Conservation (phyloP, 495 filamentous ascomycete genomes). For the Tuber magnatum region DNA sequence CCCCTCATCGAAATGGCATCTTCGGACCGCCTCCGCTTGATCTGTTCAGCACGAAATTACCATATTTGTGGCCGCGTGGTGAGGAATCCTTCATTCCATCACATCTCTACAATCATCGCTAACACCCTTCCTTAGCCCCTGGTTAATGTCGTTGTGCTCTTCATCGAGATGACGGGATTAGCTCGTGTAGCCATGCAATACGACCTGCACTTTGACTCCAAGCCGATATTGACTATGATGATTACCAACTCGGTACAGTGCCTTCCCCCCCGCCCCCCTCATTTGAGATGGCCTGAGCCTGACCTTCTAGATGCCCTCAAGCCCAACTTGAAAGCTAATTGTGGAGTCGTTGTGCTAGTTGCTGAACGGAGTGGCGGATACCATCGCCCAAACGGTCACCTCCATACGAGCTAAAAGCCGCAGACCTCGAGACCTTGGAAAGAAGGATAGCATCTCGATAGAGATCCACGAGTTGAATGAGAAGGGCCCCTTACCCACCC, state of each 20-base stretch:
- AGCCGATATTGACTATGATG: constrained; percentile 88
- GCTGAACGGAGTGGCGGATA: constrained; percentile 88
- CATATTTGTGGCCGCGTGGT: constrained; percentile 77
- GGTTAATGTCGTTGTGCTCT: constrained; percentile 28
- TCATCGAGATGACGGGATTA: constrained; percentile 21
- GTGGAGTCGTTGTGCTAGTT: constrained; percentile 46
- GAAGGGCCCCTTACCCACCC: constrained; percentile 67
- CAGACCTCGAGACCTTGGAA: constrained; percentile 42
- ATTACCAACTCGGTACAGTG: constrained; percentile 81
- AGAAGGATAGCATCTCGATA: constrained; percentile 67
- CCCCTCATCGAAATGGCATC: not conserved
- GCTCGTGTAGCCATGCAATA: constrained; percentile 47
- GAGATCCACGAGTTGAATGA: constrained; percentile 87
- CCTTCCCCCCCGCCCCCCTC: too few relatives aligned
- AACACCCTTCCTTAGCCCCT: constrained; percentile 51
- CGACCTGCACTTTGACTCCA: constrained; percentile 73
- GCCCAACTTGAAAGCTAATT: not conserved
- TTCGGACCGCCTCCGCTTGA: constrained; percentile 45
- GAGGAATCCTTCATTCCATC: constrained; percentile 70
- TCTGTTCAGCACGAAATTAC: constrained; percentile 65
- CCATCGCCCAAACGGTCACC: constrained; percentile 87
- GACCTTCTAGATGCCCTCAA: constrained; percentile 1
- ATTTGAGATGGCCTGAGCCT: not conserved
- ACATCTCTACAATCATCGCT: constrained; percentile 65
- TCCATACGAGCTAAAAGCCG: constrained; percentile 61